Evolutionary conservation across 768 basidiomycete species (phyloP).

Genomic region (Boletus reticuloceps): DNA sequence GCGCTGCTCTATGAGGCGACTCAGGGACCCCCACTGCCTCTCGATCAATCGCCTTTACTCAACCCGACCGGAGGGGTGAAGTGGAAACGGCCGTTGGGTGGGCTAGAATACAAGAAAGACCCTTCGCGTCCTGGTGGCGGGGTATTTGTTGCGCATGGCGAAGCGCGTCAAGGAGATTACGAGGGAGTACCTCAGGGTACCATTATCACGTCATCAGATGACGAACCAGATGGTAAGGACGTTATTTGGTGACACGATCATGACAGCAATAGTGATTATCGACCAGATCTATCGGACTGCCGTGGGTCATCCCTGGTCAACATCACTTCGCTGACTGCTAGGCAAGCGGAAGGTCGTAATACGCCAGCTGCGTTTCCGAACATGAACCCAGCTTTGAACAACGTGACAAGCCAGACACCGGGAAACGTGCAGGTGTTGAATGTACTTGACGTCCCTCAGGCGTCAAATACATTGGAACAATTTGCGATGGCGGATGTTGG

Average conservation of each 20-base stretch:
- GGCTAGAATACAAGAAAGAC: constrained; percentile 76
- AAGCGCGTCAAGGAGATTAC: constrained; percentile 44
- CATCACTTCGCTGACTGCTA: constrained; percentile 44
- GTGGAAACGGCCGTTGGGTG: constrained; percentile 47
- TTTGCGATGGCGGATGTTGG: constrained; percentile 65
- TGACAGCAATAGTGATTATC: constrained; percentile 5
- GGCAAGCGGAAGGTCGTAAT: constrained; percentile 24
- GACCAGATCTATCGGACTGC: constrained; percentile 11
- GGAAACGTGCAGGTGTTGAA: constrained; percentile 77
- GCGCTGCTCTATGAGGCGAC: constrained; percentile 90
- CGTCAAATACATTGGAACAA: constrained; percentile 55
- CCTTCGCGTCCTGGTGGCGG: constrained; percentile 82
- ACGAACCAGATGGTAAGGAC: constrained; percentile 50
- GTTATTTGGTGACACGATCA: constrained; percentile 14
- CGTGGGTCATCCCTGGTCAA: constrained; percentile 50
- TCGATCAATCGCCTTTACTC: constrained; percentile 58
- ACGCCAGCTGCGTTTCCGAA: constrained; percentile 40
- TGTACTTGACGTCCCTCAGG: constrained; percentile 60
- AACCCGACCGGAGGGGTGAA: constrained; percentile 80
- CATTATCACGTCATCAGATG: constrained; percentile 49
- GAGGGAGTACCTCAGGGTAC: constrained; percentile 55
- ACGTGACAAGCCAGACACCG: constrained; percentile 30
- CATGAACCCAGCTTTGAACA: constrained; percentile 77
- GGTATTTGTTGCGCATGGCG: constrained; percentile 68
- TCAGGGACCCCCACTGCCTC: constrained; percentile 59